Base-by-base conservation (phyloP, 164 flowering plant species). In the Sextonia rubra region DNA sequence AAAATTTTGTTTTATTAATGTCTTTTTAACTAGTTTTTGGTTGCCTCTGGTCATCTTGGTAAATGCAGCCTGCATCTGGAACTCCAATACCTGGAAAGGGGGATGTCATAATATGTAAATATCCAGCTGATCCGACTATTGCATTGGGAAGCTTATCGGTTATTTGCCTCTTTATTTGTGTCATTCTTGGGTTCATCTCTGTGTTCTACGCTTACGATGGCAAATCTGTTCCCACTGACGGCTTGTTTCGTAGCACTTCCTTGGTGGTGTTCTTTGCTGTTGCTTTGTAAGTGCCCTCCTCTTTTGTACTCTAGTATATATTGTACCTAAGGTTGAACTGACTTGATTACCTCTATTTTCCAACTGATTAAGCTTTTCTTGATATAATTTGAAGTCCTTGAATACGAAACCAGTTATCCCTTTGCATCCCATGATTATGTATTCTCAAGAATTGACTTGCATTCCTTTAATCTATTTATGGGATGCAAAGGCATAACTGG, bases 121-220 rank as follows among this genome's bases (percentile, higher is more conserved):
- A 84, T 74, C 88, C 91, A 29, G 76, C 87, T 48, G 94, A 89
- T 71, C 91, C 94, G 1, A 82, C 89, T 2, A 85, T 89, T 12
- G 84, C 69, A 25, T 74, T 90, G 71, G 94, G 97, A 23, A 82
- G 71, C 73, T 12, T 86, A 27, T 86, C 94, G 1, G 27, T 80
- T 55, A 81, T 64, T 47, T 77, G 80, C 71, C 87, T 89, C 7
- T 20, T 75, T 32, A 69, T 83, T 47, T 78, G 83, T 17, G 76
- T 86, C 1, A 47, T 71, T 48, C 74, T 79, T 67, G 94, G 94
- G 5, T 77, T 75, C 24, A 12, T 75, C 20, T 85, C 90, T 17
- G 63, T 92, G 11, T 90, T 86, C 76, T 85, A 86, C 78, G 85
- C 95, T 11, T 94, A 92, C 83, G 82, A 87, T 58, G 92, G 92